Base-by-base conservation (phyloP, 352 stramenopile species). In the Globisporangium heterothallicum region DNA sequence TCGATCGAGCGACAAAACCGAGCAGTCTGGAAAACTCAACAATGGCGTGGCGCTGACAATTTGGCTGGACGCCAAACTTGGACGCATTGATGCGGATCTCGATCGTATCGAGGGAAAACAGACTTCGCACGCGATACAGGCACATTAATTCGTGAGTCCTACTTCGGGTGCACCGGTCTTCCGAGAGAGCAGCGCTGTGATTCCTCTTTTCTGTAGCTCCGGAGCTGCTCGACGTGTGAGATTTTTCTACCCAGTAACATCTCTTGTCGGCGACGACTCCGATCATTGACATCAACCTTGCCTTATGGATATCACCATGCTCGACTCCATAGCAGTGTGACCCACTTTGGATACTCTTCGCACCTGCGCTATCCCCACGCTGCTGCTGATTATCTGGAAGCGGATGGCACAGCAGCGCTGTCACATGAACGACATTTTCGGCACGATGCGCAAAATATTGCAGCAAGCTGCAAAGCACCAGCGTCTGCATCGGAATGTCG, bases 21-120 rank as follows among this genome's bases (percentile, higher is more conserved):
- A 86, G 66, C 5, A 88, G 53, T 22, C 64, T 74, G n/a, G 63
- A 69, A 16, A 88, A 63, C 35, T 86, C 70, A 4, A 87, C 72
- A 3, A 86, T 29, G 21, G 18, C 42, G 38, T 65, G 43, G n/a
- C 51, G 21, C 29, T 72, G 63, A 16, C 87, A 41, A 3, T 40
- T 35, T 6, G 53, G 65, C 7, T 70, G 53, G 1, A 64, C 38
- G 27, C 73, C 66, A 57, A 86, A 86, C 7, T 49, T 61, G 3
- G 66, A 68, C 2, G 54, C 50, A 51, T 88, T 70, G 6, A 86
- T 51, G 13, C 59, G 68, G 44, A 91, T 56, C 8, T 73, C 63
- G 9, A 88, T 58, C 19, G 58, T 61, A 49, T 88, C 70, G 2
- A 78, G 30, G 36, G 64, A 65, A 1, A 52, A 18, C 13, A 80